Conservation (phyloP, 208 protist species). For the Crithidia mellificae region DNA sequence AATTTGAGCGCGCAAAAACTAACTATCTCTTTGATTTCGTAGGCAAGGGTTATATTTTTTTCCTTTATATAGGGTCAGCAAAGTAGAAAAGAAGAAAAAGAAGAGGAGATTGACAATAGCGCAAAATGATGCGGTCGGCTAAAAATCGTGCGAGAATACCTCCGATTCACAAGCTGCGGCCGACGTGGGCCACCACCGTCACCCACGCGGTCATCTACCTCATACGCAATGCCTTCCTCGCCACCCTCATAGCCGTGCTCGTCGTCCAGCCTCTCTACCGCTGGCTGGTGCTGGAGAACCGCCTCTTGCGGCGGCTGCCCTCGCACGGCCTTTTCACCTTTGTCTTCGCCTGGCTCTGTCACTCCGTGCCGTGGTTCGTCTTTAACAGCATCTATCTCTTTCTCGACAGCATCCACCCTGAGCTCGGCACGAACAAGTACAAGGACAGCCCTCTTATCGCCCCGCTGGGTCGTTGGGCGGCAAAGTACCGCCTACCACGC, state of each 20-base stretch:
- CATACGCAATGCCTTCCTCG: slow-evolving; percentile 31
- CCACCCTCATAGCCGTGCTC: slow-evolving; percentile 25
- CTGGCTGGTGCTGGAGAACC: slow-evolving; percentile 22
- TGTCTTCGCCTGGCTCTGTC: slow-evolving; percentile 36
- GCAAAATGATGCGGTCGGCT: not conserved
- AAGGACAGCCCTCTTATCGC: slow-evolving; percentile 18
- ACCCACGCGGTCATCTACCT: slow-evolving; percentile 34
- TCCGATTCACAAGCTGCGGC: slow-evolving; percentile 27
- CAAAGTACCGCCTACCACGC: slow-evolving; percentile 39
- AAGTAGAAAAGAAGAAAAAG: no score
- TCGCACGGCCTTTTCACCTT: slow-evolving; percentile 29
- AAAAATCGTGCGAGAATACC: slow-evolving; percentile 30
- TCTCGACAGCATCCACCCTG: slow-evolving; percentile 40
- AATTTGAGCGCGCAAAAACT: no score
- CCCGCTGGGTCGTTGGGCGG: slow-evolving; percentile 34
- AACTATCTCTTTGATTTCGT: no score
- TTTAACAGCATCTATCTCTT: slow-evolving; percentile 48
- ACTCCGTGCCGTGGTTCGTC: slow-evolving; percentile 41
- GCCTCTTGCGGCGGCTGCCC: slow-evolving; percentile 19
- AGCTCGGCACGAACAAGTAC: slow-evolving; percentile 26
- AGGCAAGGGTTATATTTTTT: not conserved
- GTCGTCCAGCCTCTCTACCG: slow-evolving; percentile 43
- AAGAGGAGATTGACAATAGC: no score
- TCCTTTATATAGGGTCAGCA: no score
- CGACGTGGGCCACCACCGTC: slow-evolving; percentile 16